Conservation (phyloP, 495 filamentous ascomycete genomes). For the Xylaria scruposa region DNA sequence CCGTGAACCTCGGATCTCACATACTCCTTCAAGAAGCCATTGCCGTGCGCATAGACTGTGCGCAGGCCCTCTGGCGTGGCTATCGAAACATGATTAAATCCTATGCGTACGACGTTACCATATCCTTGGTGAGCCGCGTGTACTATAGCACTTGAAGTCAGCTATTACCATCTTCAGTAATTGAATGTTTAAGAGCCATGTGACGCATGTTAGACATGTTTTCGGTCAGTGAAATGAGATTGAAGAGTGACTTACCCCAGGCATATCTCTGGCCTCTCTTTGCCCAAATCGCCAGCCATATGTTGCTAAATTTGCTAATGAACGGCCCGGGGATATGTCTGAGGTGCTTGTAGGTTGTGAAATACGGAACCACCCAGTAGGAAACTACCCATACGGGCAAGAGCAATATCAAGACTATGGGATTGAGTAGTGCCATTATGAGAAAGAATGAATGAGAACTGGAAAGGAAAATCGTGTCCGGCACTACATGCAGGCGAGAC, state of each 20-base stretch:
- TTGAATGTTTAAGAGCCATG: not conserved
- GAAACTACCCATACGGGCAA: slow-evolving; percentile 15
- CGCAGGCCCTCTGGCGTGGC: slow-evolving; percentile 61
- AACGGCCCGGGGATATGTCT: slow-evolving; percentile 69
- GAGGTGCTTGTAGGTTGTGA: slow-evolving; percentile 65
- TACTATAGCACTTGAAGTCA: slow-evolving; percentile 44
- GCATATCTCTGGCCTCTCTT: slow-evolving; percentile 22
- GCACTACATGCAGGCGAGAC: not conserved
- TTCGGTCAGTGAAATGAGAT: not conserved
- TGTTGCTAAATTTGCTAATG: slow-evolving; percentile 69
- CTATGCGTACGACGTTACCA: slow-evolving; percentile 63
- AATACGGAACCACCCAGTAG: slow-evolving; percentile 58
- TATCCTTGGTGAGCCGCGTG: slow-evolving; percentile 71
- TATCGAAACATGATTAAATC: slow-evolving; percentile 64
- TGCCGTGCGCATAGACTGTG: slow-evolving; percentile 69
- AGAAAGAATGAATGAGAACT: not conserved
- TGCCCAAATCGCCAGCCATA: slow-evolving; percentile 73
- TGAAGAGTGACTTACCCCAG: not conserved
- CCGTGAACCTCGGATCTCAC: not conserved
- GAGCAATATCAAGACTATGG: not conserved
- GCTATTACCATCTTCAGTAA: not conserved
- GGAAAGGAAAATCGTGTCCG: not conserved
- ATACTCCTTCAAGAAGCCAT: slow-evolving; percentile 70
- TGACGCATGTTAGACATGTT: no score
- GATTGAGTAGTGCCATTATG: slow-evolving; percentile 10